Percentiles rank a stretch among this genome's conserved stretches.
These are phyloP conservation scores for Austroboletus eburneus DNA, from an alignment of 768 basidiomycete species.

Conservation along the genomic window DNA sequence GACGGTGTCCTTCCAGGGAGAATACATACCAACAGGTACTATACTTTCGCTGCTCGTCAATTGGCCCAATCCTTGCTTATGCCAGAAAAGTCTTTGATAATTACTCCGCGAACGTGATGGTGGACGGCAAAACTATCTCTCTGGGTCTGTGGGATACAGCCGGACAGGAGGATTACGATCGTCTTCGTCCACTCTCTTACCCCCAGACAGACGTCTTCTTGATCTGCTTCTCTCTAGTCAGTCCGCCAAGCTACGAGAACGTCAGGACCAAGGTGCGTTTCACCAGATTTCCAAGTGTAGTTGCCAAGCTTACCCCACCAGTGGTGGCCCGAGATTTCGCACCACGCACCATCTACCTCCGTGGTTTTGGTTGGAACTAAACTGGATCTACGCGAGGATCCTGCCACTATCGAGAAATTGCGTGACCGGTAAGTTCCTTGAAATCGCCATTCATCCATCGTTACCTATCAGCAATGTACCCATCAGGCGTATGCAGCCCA, in stretches of 20 bases:
- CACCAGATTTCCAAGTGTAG: neutral
- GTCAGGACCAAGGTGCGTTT: slow-evolving; percentile 87
- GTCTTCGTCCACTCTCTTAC: slow-evolving; percentile 95
- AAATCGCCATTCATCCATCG: slow-evolving; percentile 2
- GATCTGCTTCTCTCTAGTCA: slow-evolving; percentile 98
- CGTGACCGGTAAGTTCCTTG: slow-evolving; percentile 66
- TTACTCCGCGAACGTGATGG: slow-evolving; percentile 98
- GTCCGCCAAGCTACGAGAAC: slow-evolving; percentile 98
- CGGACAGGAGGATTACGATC: slow-evolving; percentile 98
- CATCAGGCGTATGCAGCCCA: slow-evolving; percentile 86
- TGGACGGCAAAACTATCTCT: slow-evolving; percentile 97
- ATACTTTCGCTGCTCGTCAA: slow-evolving; percentile 37
- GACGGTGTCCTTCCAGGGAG: slow-evolving; percentile 55
- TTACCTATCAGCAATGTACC: slow-evolving; percentile 6
- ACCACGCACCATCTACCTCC: slow-evolving; percentile 93
- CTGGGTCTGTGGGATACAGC: slow-evolving; percentile 99
- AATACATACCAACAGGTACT: slow-evolving; percentile 93
- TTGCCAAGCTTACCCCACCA: slow-evolving; percentile 30
- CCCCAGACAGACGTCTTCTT: slow-evolving; percentile 99
- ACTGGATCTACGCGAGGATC: slow-evolving; percentile 95
- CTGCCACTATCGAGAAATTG: slow-evolving; percentile 86
- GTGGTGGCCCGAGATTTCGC: slow-evolving; percentile 97
- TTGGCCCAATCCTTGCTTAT: slow-evolving; percentile 8
- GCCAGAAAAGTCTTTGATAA: slow-evolving; percentile 84
- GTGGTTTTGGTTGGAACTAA: slow-evolving; percentile 96